These are phyloP conservation scores for Entomortierella lignicola DNA, from an alignment of 192 early-diverging fungal genomes.

Conservation along the genomic window DNA sequence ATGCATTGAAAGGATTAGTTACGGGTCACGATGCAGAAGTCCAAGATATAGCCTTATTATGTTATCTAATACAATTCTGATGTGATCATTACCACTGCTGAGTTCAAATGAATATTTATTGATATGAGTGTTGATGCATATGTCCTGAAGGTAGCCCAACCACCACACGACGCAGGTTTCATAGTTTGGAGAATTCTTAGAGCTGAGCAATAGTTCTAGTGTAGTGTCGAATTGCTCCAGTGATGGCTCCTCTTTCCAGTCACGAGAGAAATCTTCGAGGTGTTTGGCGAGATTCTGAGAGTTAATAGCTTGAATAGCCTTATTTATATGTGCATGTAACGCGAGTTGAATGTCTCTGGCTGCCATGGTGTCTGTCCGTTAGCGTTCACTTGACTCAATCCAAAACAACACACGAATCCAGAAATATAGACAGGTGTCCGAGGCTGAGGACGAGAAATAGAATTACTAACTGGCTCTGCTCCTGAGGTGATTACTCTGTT, in stretches of 20 bases:
- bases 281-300: slow-evolving; percentile 21
- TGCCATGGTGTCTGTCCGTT: slow-evolving; percentile 6
- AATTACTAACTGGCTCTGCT: background rate
- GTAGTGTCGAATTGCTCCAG: slow-evolving; percentile 37
- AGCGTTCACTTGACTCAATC: background rate
- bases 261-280: slow-evolving; percentile 37
- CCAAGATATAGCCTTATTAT: background rate
- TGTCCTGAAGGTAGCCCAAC: slow-evolving; percentile 32
- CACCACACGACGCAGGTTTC: slow-evolving; percentile 37
- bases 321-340: slow-evolving; percentile 40
- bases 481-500: background rate
- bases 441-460: background rate
- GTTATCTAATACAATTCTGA: background rate
- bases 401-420: background rate
- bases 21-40: background rate
- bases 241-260: slow-evolving; percentile 43
- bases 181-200: background rate
- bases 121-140: slow-evolving; percentile 13
- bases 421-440: background rate
- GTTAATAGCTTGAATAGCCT: slow-evolving; percentile 20
- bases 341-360: slow-evolving; percentile 33
- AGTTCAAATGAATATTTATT: slow-evolving; percentile 18
- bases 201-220: slow-evolving; percentile 18
- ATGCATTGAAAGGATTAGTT: background rate
- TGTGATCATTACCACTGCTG: slow-evolving; percentile 14